These are phyloP conservation scores for Aspergillus niger DNA, from an alignment of 2,329 filamentous ascomycete genomes.

Conservation along the genomic window DNA sequence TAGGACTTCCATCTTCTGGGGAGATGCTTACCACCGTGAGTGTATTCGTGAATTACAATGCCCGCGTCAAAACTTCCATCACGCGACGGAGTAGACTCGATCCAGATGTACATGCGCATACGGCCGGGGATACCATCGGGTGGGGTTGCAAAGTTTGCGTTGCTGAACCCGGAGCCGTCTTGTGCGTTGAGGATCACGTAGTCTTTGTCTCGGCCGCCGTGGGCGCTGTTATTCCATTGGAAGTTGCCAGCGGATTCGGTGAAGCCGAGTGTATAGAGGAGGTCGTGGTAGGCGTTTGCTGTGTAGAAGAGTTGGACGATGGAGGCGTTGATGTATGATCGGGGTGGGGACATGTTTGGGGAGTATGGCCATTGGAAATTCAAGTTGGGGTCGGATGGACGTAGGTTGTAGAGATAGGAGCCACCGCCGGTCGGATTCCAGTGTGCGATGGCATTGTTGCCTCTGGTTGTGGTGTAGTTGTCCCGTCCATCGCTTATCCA, in stretches of 20 bases:
- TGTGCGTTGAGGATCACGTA: constrained; percentile 22
- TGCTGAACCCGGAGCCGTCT: constrained; percentile 19
- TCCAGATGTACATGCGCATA: constrained; percentile 22
- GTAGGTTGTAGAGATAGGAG: constrained; percentile 13
- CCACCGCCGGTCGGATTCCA: constrained; percentile 14
- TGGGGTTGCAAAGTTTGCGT: constrained; percentile 20
- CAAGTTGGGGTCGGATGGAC: constrained; percentile 10
- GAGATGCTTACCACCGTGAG: constrained; percentile 17
- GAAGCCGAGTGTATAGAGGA: constrained; percentile 19
- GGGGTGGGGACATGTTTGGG: constrained; percentile 4
- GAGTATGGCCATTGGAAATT: constrained; percentile 16
- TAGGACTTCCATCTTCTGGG: too few relatives aligned
- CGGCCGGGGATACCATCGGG: constrained; percentile 19
- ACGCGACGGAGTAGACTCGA: not conserved
- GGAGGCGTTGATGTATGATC: constrained; percentile 19
- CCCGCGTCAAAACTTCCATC: constrained; percentile 18
- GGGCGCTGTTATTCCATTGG: constrained; percentile 14
- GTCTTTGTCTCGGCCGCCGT: constrained; percentile 16
- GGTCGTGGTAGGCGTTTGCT: constrained; percentile 22
- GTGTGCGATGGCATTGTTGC: constrained; percentile 21
- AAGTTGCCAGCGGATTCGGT: constrained; percentile 21
- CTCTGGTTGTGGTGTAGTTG: constrained; percentile 17
- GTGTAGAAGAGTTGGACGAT: constrained; percentile 23
- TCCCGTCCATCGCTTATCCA: constrained; percentile 16
- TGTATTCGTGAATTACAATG: constrained; percentile 23